Percentiles rank a stretch among this genome's conserved stretches.
Evolutionary conservation across 1,284 basidiomycete genomes (phyloP).

Genomic region (Cutaneotrichosporon cavernicola): DNA sequence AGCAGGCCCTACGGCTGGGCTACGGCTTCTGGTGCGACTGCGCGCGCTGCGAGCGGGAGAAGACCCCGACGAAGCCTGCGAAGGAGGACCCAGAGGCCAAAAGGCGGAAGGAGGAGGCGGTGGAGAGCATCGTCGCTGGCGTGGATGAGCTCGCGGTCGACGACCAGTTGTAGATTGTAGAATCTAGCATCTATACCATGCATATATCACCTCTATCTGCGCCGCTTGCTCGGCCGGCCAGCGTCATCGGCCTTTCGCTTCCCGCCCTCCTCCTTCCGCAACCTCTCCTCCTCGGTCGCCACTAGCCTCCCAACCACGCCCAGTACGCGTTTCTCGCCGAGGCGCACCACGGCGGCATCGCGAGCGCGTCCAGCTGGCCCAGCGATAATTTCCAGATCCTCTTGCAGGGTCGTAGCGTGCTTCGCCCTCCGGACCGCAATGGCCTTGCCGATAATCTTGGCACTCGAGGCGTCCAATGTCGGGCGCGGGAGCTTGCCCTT

Average conservation of each 20-base stretch:
- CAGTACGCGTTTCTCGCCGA: conserved; percentile 55
- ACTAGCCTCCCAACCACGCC: conserved; percentile 13
- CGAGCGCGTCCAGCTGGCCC: conserved; percentile 24
- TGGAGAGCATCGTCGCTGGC: conserved; percentile 5
- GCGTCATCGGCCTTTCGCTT: conserved; percentile 16
- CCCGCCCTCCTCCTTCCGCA: background rate
- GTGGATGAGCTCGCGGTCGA: conserved; percentile 21
- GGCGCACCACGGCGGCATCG: conserved; percentile 51
- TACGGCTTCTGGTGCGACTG: conserved; percentile 75
- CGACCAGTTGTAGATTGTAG: conserved; percentile 19
- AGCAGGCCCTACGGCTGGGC: conserved; percentile 64
- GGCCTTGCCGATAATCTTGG: conserved; percentile 56
- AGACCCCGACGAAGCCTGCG: conserved; percentile 52
- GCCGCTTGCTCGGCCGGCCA: conserved; percentile 12
- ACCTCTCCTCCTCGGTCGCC: conserved; percentile 1
- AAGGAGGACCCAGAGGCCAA: conserved; percentile 40
- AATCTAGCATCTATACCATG: conserved; percentile 3
- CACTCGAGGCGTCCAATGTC: conserved; percentile 57
- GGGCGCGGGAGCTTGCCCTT: conserved; percentile 80
- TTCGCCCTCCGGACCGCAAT: conserved; percentile 42
- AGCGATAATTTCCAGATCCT: conserved; percentile 43
- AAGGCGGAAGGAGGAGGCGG: background rate
- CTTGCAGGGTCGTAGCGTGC: conserved; percentile 25
- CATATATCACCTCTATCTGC: conserved; percentile 15
- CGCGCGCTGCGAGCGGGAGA: conserved; percentile 60